Evolutionary conservation across 371 early-diverging fungal species (phyloP).

Genomic region (Mortierella sp.): DNA sequence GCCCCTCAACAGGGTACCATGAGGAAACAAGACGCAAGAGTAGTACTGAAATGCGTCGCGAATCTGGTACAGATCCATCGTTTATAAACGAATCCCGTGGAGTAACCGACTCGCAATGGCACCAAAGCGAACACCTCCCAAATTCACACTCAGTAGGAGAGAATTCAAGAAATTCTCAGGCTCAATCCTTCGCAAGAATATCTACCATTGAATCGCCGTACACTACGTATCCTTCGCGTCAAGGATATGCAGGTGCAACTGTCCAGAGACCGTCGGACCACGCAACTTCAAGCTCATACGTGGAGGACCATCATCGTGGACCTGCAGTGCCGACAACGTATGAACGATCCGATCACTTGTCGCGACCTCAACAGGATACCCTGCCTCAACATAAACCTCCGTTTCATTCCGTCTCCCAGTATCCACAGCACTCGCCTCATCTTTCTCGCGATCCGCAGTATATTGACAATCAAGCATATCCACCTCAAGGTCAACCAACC

Average conservation of each 20-base stretch:
- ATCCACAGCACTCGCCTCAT: slow-evolving; percentile 5
- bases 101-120: background rate
- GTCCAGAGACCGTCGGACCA: slow-evolving; percentile 1
- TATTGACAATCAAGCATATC: background rate
- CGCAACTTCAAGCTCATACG: background rate
- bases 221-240: slow-evolving; percentile 11
- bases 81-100: slow-evolving; percentile 4
- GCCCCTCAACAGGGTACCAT: background rate
- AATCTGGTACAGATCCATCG: background rate
- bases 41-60: background rate
- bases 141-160: background rate
- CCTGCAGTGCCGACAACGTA: background rate
- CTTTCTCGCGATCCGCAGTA: slow-evolving; percentile 4
- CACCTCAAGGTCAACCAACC: background rate
- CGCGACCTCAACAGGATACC: background rate
- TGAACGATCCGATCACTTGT: slow-evolving; percentile 13
- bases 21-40: background rate
- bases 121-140: background rate
- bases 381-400: slow-evolving; percentile 2
- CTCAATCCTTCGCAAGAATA: background rate
- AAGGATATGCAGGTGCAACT: background rate
- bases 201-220: background rate
- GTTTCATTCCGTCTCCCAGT: slow-evolving; percentile 7
- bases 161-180: background rate
- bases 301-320: slow-evolving; percentile 8